Conservation (phyloP, 2,329 filamentous ascomycete genomes). For the Ophiognomonia clavigignenti-juglandacearum region DNA sequence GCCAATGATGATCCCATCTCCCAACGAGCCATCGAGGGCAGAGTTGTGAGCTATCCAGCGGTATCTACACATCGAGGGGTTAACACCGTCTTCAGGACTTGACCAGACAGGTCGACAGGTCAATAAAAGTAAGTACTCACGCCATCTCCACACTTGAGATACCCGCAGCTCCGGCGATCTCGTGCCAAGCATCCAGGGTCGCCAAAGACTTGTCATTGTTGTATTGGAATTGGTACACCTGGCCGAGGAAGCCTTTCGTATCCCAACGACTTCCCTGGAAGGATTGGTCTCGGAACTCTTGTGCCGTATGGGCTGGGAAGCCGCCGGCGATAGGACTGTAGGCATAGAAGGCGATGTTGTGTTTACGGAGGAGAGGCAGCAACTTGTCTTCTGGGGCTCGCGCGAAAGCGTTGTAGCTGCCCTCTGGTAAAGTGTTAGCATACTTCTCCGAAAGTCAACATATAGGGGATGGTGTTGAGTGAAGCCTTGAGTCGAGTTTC, state of each 20-base stretch:
- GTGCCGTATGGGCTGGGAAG: constrained; percentile 44
- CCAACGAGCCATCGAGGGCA: constrained; percentile 28
- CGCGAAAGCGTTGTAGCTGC: constrained; percentile 33
- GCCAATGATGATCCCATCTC: constrained; percentile 34
- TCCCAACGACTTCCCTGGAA: constrained; percentile 40
- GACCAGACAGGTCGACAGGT: neutral
- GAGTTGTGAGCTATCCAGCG: constrained; percentile 58
- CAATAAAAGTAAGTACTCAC: neutral
- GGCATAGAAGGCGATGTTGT: constrained; percentile 34
- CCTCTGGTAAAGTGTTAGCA: too few relatives aligned
- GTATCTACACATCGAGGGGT: too few relatives aligned
- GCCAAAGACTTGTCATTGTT: constrained; percentile 41
- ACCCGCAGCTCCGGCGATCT: constrained; percentile 42
- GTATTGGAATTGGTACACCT: constrained; percentile 16
- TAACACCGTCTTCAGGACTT: neutral
- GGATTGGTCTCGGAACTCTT: constrained; percentile 19
- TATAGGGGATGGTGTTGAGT: too few relatives aligned
- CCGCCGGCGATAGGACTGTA: constrained; percentile 54
- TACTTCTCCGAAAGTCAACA: too few relatives aligned
- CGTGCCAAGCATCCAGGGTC: constrained; percentile 40
- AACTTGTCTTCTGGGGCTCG: constrained; percentile 33
- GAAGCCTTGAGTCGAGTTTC: too few relatives aligned
- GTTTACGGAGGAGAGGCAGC: constrained; percentile 37
- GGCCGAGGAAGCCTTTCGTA: constrained; percentile 37
- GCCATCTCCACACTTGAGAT: constrained; percentile 53